Evolutionary conservation across 345 rosid genomes (phyloP).

Genomic region (Melaleuca quinquenervia): DNA sequence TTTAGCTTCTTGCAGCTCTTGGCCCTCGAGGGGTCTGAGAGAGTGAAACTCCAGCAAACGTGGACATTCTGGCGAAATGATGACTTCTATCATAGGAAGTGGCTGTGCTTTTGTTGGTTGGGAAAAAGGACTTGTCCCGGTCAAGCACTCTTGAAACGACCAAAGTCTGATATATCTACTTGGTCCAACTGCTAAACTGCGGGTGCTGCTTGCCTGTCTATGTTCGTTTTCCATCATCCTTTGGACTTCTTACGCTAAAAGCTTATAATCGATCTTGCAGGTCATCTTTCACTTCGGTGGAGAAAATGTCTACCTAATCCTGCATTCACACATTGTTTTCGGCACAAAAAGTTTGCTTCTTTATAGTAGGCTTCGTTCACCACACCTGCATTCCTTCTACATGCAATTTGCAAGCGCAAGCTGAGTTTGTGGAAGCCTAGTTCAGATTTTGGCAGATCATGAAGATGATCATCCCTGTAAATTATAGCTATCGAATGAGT

Average conservation of each 20-base stretch:
- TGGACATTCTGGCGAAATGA: background rate
- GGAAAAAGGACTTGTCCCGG: background rate
- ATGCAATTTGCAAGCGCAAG: background rate
- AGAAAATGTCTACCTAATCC: background rate
- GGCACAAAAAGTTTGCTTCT: background rate
- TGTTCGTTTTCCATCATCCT: background rate
- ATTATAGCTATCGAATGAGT: background rate
- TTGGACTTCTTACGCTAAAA: background rate
- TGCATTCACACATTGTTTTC: background rate
- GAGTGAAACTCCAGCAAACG: background rate
- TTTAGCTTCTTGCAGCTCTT: background rate
- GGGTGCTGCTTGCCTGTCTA: background rate
- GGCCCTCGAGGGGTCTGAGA: background rate
- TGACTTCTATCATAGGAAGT: background rate
- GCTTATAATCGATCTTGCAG: background rate
- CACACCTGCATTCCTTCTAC: background rate
- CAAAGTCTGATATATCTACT: background rate
- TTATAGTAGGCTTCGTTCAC: background rate
- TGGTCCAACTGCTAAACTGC: background rate
- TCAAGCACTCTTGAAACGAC: background rate
- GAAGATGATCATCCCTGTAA: background rate
- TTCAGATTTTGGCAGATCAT: background rate
- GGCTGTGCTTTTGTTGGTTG: background rate
- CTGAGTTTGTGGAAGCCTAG: background rate
- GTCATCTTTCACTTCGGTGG: background rate